Evolutionary conservation across 169 alveolate species (phyloP).

Genomic region (Plasmodium inui): DNA sequence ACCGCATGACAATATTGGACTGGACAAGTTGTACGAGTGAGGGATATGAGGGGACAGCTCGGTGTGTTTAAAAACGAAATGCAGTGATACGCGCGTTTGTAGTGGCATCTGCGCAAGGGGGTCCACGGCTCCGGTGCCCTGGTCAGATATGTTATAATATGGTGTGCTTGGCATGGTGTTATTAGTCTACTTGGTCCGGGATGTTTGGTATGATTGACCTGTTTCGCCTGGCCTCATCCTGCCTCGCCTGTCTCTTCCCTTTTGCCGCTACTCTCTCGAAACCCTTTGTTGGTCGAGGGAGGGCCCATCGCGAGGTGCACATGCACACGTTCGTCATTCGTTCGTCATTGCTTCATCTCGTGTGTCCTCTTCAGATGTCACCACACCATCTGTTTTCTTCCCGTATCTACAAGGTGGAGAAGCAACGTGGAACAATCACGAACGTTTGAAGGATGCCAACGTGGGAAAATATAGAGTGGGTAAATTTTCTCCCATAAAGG

Average conservation of each 20-base stretch:
- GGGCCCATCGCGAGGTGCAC: background rate
- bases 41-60: background rate
- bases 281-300: background rate
- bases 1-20: background rate
- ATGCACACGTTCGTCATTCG: background rate
- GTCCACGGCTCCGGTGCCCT: background rate
- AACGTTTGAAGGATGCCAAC: background rate
- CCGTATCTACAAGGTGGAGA: constrained; percentile 87
- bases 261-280: background rate
- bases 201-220: background rate
- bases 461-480: background rate
- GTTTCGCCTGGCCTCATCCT: background rate
- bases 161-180: background rate
- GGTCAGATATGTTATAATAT: background rate
- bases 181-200: background rate
- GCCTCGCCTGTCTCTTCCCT: background rate
- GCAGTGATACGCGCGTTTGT: background rate
- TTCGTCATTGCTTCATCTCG: background rate
- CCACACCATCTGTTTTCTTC: constrained; percentile 97
- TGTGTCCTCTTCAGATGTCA: constrained; percentile 82
- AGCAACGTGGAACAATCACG: background rate
- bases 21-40: background rate
- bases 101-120: background rate
- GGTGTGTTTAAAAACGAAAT: background rate
- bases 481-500: background rate